Evolutionary conservation across 1,139 yeast genomes (phyloP).

Genomic region (Debaryomyces subglobosus): DNA sequence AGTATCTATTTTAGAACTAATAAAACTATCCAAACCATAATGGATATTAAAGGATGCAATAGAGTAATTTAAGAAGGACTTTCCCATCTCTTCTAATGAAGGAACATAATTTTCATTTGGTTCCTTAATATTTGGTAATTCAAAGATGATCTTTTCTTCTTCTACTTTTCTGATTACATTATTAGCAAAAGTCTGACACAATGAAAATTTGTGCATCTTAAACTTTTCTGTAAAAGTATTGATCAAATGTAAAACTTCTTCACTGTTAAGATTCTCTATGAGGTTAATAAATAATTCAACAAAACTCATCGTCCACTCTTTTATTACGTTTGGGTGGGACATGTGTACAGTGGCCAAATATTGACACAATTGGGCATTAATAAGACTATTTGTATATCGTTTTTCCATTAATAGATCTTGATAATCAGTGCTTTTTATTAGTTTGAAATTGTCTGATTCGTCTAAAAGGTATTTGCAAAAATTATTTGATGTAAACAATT

Average conservation of each 20-base stretch:
- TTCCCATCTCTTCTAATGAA: constrained; percentile 12
- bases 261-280: constrained; percentile 18
- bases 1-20: constrained; percentile 16
- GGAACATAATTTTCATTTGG: neutral
- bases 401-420: constrained; percentile 11
- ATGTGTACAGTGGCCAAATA: constrained; percentile 19
- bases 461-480: constrained; percentile 22
- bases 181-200: constrained; percentile 3
- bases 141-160: neutral
- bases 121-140: neutral
- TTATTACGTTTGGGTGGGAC: constrained; percentile 10
- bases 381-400: constrained; percentile 15
- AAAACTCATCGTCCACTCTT: constrained; percentile 16
- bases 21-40: constrained; percentile 16
- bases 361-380: constrained; percentile 24
- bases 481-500: constrained; percentile 17
- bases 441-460: constrained; percentile 16
- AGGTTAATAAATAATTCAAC: constrained; percentile 15
- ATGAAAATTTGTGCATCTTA: constrained; percentile 3
- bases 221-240: constrained; percentile 14
- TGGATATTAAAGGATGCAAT: constrained; percentile 14
- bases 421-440: constrained; percentile 12
- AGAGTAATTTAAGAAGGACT: constrained; percentile 12
- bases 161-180: constrained; percentile 1
- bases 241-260: constrained; percentile 16